phyloP scores from a whole-genome alignment of 2,329 filamentous ascomycete genomes.

The Lizonia empirigonia region DNA sequence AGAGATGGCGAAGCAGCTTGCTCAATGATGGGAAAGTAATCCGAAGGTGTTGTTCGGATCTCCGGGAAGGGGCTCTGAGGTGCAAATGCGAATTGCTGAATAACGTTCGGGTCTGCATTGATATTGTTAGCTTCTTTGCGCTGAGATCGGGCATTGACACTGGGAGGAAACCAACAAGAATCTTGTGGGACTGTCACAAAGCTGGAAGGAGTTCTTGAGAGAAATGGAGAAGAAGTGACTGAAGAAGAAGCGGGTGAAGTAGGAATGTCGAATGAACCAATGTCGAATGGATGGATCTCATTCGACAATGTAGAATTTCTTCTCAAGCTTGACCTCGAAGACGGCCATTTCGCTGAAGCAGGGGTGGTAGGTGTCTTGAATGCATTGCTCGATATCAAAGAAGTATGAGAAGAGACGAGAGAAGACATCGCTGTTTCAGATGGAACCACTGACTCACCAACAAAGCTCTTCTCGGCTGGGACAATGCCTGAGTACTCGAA shows the following conservation, averaged over 20 bases:
- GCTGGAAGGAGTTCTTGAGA: not conserved
- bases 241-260: not conserved
- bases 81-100: constrained; percentile 57
- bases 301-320: constrained; percentile 33
- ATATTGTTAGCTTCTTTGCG: constrained; percentile 20
- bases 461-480: constrained; percentile 54
- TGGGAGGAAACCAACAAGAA: constrained; percentile 49
- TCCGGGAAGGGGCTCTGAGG: constrained; percentile 52
- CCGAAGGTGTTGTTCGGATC: constrained; percentile 48
- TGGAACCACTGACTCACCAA: constrained; percentile 56
- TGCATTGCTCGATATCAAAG: constrained; percentile 22
- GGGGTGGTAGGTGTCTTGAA: constrained; percentile 44
- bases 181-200: not conserved
- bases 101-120: constrained; percentile 61
- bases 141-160: not conserved
- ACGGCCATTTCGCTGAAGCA: constrained; percentile 49
- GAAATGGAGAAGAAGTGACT: not conserved
- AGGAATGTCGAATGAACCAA: not conserved
- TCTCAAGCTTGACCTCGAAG: constrained; percentile 20
- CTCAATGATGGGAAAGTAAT: constrained; percentile 50
- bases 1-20: constrained; percentile 68
- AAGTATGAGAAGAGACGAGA: constrained; percentile 24
- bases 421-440: constrained; percentile 27
- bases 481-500: constrained; percentile 60
- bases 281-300: not conserved